Conservation (phyloP, 176 grass and related monocot genomes). For the Oryza meridionalis region DNA sequence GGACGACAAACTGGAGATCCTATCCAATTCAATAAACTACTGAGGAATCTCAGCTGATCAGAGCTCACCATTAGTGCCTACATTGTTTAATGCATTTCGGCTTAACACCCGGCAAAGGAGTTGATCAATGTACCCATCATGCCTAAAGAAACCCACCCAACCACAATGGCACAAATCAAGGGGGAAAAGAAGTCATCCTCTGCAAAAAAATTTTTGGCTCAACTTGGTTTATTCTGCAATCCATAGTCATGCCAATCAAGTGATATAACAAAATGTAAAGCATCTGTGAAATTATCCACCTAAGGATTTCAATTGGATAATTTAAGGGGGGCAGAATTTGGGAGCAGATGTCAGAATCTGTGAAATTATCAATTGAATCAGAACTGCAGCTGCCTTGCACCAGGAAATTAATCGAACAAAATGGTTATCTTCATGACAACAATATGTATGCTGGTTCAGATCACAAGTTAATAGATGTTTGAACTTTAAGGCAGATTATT, state of each 20-base stretch:
- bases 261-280: background rate
- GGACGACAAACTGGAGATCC: constrained; percentile 47
- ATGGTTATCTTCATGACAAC: background rate
- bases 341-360: background rate
- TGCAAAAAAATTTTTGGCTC: constrained; percentile 37
- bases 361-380: constrained; percentile 1
- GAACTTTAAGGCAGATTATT: background rate
- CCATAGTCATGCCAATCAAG: constrained; percentile 39
- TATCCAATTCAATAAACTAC: constrained; percentile 45
- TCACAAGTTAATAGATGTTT: background rate
- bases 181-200: background rate
- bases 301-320: background rate
- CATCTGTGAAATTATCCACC: background rate
- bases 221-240: constrained; percentile 37
- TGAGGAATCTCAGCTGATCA: constrained; percentile 37
- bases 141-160: background rate
- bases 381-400: background rate
- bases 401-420: background rate
- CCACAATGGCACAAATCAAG: constrained; percentile 32
- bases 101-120: constrained; percentile 26
- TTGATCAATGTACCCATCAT: constrained; percentile 36
- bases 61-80: constrained; percentile 7
- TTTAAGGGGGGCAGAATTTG: background rate
- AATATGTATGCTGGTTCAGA: background rate
- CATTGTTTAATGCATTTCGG: constrained; percentile 40